Base-by-base conservation (phyloP, 352 stramenopile species). In the Phytophthora agathidicida region DNA sequence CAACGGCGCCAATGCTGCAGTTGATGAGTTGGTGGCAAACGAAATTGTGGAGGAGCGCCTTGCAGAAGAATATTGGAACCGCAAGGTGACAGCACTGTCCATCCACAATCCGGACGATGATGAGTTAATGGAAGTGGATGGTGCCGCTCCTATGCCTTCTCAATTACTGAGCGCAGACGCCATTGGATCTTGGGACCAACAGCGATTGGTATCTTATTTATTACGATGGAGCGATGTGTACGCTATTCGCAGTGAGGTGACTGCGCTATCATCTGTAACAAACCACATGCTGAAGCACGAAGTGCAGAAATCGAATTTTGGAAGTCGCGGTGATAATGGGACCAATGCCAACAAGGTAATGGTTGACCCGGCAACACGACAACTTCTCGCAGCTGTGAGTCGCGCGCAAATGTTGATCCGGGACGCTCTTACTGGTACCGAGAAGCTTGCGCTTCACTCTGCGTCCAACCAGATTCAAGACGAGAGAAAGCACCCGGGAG, bases 161-260 rank as follows among this genome's bases (percentile, higher is more conserved):
- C 26, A 65, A 20, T 35, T 60, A 26, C 16, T 74, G 10, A 60
- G 42, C 32, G 19, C 51, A 22, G 62, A 74, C 6, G 10, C 51
- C n/a, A 76, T 84, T 47, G 66, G 51, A 20, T 60, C 39, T 0
- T 84, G 75, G 75, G 66, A 71, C 27, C 63, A 70, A 32, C 36
- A 65, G 5, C 64, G 47, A 22, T 28, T 63, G 10, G 26, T 52
- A 5, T 54, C 63, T n/a, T 64, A 75, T 65, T 58, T 77, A 58
- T 57, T 85, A 28, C 68, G 65, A 26, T 83, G 67, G 70, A 85
- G 75, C 23, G 68, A 80, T 10, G 73, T 83, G 37, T 82, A 79
- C 26, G 39, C 58, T 20, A 55, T 78, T 23, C 69, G 75, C 6
- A 59, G 33, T 7, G 66, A 82, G 5, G 44, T 81, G 36, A 67